phyloP scores from a whole-genome alignment of 495 filamentous ascomycete genomes.

The Lophiotrema nucula region DNA sequence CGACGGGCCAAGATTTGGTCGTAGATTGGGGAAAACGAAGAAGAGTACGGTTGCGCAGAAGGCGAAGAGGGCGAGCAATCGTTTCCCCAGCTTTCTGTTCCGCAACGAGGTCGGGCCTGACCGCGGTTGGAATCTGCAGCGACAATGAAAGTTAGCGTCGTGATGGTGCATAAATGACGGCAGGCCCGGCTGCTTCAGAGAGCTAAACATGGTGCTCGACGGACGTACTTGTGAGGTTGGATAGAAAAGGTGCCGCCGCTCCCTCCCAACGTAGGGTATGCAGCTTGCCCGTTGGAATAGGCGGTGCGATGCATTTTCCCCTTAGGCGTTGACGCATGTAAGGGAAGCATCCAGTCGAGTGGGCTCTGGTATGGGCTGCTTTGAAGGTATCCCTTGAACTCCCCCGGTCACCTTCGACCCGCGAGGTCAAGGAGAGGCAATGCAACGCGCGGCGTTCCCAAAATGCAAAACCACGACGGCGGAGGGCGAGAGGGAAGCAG shows the following conservation, averaged over 20 bases:
- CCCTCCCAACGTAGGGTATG: slow-evolving; percentile 57
- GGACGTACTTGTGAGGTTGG: slow-evolving; percentile 77
- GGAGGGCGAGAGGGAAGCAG: not conserved
- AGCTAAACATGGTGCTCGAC: slow-evolving; percentile 4
- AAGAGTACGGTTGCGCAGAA: no score
- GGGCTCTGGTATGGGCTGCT: not conserved
- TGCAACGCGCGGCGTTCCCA: slow-evolving; percentile 4
- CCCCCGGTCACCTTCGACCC: slow-evolving; percentile 32
- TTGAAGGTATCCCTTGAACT: slow-evolving; percentile 32
- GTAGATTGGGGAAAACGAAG: slow-evolving; percentile 67
- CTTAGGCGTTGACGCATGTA: slow-evolving; percentile 36
- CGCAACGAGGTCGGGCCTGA: slow-evolving; percentile 71
- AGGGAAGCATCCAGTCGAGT: slow-evolving; percentile 37
- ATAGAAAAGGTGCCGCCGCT: slow-evolving; percentile 71
- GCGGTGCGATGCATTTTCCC: slow-evolving; percentile 61
- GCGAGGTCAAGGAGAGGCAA: slow-evolving; percentile 18
- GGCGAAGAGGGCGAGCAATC: slow-evolving; percentile 62
- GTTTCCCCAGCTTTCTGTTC: slow-evolving; percentile 64
- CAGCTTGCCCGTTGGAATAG: slow-evolving; percentile 72
- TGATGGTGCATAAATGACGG: slow-evolving; percentile 12
- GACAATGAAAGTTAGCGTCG: slow-evolving; percentile 26
- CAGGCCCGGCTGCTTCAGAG: not conserved
- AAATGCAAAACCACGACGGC: not conserved
- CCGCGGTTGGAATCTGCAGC: slow-evolving; percentile 79
- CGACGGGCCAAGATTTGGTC: slow-evolving; percentile 62